phyloP scores from a whole-genome alignment of 192 early-diverging fungal species.

The Coemansia asiatica region DNA sequence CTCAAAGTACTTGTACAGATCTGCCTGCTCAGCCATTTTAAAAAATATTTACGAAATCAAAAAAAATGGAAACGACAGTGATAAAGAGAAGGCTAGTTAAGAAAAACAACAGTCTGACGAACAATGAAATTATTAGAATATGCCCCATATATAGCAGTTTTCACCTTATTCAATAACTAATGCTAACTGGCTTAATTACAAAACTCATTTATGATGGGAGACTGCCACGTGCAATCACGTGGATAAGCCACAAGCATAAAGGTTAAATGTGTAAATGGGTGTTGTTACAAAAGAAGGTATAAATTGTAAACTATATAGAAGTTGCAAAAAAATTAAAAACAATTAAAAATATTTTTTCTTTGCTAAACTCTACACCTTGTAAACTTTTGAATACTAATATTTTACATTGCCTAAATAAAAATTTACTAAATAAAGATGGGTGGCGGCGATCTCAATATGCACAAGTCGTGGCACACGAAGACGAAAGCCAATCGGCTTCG shows the following conservation, averaged over 20 bases:
- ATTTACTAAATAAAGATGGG: conserved; percentile 32
- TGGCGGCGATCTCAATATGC: conserved; percentile 71
- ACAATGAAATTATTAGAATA: too few relatives aligned
- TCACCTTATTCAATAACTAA: too few relatives aligned
- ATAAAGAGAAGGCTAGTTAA: background rate
- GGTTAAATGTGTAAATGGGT: too few relatives aligned
- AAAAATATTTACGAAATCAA: background rate
- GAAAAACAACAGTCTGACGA: too few relatives aligned
- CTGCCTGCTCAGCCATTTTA: conserved; percentile 35
- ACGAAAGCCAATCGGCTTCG: conserved; percentile 81
- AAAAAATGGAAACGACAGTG: background rate
- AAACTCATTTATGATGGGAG: background rate
- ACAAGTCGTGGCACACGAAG: conserved; percentile 97
- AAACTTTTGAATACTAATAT: too few relatives aligned
- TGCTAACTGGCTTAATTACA: background rate
- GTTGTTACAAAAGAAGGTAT: background rate
- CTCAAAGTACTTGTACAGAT: conserved; percentile 56
- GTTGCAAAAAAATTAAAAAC: background rate
- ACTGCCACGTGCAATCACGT: conserved; percentile 3
- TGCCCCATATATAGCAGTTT: too few relatives aligned
- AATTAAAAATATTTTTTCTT: too few relatives aligned
- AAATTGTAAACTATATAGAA: background rate
- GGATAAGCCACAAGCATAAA: background rate
- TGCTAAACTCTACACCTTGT: too few relatives aligned
- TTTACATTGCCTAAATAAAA: background rate